These are phyloP conservation scores for Phytophthora uliginosa DNA, from an alignment of 352 stramenopile genomes.

Conservation along the genomic window DNA sequence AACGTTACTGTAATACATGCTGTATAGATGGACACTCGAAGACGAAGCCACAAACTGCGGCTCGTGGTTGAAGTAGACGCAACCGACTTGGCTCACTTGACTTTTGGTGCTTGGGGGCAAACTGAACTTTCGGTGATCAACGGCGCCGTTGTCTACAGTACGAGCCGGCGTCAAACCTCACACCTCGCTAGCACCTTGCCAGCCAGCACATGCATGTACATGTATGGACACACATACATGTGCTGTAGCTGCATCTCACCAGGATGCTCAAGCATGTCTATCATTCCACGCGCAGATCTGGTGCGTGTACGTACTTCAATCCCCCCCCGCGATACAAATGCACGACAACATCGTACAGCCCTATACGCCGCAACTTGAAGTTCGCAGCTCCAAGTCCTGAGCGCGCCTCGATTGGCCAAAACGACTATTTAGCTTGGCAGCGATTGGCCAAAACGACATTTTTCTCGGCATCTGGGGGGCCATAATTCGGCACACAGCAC, in stretches of 20 bases:
- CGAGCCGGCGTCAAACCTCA: neutral
- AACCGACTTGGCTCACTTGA: no score
- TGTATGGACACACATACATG: neutral
- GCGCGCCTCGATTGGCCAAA: conserved; percentile 19
- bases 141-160: neutral
- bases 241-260: neutral
- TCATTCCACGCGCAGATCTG: neutral
- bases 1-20: no score
- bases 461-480: conserved; percentile 26
- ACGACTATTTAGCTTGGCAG: neutral
- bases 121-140: neutral
- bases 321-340: neutral
- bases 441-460: conserved; percentile 21
- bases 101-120: conserved; percentile 1
- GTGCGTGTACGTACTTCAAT: neutral
- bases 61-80: no score
- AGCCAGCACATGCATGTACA: no score
- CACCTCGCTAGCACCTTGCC: no score
- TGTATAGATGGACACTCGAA: no score
- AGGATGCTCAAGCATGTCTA: neutral
- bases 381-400: conserved; percentile 18
- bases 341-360: conserved; percentile 13
- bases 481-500: conserved; percentile 17
- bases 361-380: conserved; percentile 23
- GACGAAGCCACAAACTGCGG: no score